Evolutionary conservation across 2,329 filamentous ascomycete genomes (phyloP), one percentile per base, ranked within the genome.

Genomic region (Sclerotinia trifoliorum): DNA sequence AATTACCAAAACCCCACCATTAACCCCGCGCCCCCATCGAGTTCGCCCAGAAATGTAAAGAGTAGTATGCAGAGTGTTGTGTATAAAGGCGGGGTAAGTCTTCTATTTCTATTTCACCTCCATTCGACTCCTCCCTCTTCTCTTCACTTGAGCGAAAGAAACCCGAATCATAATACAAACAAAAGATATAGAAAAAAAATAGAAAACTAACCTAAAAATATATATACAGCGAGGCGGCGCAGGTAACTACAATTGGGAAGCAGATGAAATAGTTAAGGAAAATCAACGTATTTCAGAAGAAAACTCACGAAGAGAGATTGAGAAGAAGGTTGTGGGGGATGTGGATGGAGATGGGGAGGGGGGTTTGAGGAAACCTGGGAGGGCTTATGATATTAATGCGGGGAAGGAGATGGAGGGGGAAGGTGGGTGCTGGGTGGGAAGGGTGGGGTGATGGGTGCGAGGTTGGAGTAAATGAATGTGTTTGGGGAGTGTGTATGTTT

Each of bases 81-180:
- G 21, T 73, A 73, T 68, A 56, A 70, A 24, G 72, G 73, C 13
- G 86, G 86, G 86, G 32, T 86, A 86, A n/a, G 84, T 84, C 1
- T 86, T 85, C 2, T 88, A 35, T 39, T n/a, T 24, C 35, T 10
- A 35, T 35, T 35, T 7, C 35, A 35, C 10, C 6, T 35, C 35
- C 10, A 35, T 10, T 35, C 35, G 6, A 35, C 8, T 35, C 35
- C 35, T 35, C 8, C 35, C 35, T 10, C 2, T 35, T 6, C 35
- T 35, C 35, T 35, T n/a, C n/a, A n/a, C n/a, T n/a, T n/a, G n/a
- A n/a, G n/a, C n/a, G n/a, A n/a, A n/a, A n/a, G n/a, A n/a, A n/a
- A n/a, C n/a, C n/a, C n/a, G n/a, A n/a, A n/a, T n/a, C n/a, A n/a
- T n/a, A n/a, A n/a, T n/a, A n/a, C 1, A 24, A 61, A 17, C n/a